Evolutionary conservation across 192 early-diverging fungal genomes (phyloP).

Genomic region (Jimgerdemannia lactiflua): DNA sequence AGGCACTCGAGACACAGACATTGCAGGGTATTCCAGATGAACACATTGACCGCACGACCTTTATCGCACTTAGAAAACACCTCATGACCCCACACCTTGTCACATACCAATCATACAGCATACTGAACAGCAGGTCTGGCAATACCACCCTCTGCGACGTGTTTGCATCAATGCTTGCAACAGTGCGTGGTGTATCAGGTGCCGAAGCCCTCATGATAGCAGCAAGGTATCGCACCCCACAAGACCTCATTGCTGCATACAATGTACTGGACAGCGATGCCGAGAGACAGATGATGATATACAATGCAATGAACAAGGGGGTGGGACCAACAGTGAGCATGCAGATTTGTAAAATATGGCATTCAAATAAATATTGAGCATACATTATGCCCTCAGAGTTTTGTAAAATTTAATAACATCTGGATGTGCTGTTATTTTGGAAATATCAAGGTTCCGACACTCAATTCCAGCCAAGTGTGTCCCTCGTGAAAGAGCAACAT

Average conservation of each 20-base stretch:
- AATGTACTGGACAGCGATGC: constrained; percentile 25
- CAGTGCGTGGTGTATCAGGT: constrained; percentile 75
- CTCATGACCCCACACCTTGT: constrained; percentile 43
- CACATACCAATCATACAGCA: constrained; percentile 58
- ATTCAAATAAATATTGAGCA: constrained; percentile 26
- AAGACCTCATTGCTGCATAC: constrained; percentile 46
- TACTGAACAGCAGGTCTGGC: constrained; percentile 72
- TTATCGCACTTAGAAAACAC: constrained; percentile 44
- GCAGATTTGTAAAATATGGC: constrained; percentile 62
- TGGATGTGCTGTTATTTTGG: too few relatives aligned
- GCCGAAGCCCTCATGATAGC: constrained; percentile 81
- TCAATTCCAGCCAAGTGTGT: too few relatives aligned
- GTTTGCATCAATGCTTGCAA: constrained; percentile 83
- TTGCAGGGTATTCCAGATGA: constrained; percentile 55
- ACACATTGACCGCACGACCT: constrained; percentile 42
- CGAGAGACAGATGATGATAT: constrained; percentile 41
- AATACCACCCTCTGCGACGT: constrained; percentile 69
- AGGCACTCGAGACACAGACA: constrained; percentile 2
- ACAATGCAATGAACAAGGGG: constrained; percentile 36
- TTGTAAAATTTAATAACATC: too few relatives aligned
- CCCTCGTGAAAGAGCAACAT: too few relatives aligned
- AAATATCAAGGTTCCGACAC: too few relatives aligned
- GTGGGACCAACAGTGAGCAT: constrained; percentile 50
- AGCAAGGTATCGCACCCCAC: constrained; percentile 65
- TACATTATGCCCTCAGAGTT: too few relatives aligned